Base-by-base conservation (phyloP, 2,329 filamentous ascomycete species). In the Penicillium oxalicum region DNA sequence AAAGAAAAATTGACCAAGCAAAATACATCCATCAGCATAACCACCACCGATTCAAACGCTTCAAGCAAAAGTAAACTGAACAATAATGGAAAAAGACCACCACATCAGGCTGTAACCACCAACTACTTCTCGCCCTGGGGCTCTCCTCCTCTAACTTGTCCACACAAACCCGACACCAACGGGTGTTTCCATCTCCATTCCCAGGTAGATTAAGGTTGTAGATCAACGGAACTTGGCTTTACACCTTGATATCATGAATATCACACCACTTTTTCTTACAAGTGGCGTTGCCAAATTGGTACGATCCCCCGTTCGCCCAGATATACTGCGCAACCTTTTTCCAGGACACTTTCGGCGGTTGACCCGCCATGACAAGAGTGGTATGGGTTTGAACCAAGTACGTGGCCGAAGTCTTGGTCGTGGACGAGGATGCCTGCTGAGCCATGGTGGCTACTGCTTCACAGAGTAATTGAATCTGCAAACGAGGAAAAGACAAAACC, bases 211-310 rank as follows among this genome's bases (percentile, higher is more conserved):
- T 18, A 2, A 18, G 18, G 18, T 18, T 18, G 18, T 18, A 2
- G 18, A 18, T 18, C 2, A 18, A 18, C 2, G 18, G 18, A 18
- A 18, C 18, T 18, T 18, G 18, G 18, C 18, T 18, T 55, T 51
- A 60, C 9, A 52, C 33, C 4, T 48, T 58, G 13, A 62, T 51
- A 12, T 53, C 52, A 43, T 69, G 57, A 13, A 77, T 57, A 61
- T 81, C 75, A 12, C 70, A 64, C 76, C 78, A 84, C 67, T 81
- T 82, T 67, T 79, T 81, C 64, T 82, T 81, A 58, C 79, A 82
- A 0, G 81, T 83, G 2, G 79, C 74, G 55, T 80, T 77, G 2
- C 79, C 80, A 58, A 83, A 84, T 32, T 72, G 70, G 59, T 84
- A 84, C 2, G 74, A 76, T 6, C 78, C 79, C 2, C 78, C 78